Conservation (phyloP, 2,329 filamentous ascomycete genomes). For the Pseudopithomyces chartarum region DNA sequence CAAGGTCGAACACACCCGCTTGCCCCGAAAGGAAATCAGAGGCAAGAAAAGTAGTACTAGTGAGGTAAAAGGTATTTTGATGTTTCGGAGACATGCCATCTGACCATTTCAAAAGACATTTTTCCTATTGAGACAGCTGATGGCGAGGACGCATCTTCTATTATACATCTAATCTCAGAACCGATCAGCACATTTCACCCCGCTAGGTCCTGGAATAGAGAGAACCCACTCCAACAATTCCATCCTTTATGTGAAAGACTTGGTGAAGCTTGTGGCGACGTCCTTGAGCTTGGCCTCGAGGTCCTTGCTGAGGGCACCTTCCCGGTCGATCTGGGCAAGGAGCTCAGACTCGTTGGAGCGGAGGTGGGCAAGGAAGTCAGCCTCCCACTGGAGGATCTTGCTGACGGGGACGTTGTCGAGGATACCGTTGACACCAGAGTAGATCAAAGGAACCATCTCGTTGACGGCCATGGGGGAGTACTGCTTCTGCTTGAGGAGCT, state of each 20-base stretch:
- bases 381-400: slow-evolving; percentile 94
- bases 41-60: slow-evolving; percentile 27
- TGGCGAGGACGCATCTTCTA: slow-evolving; percentile 40
- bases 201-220: slow-evolving; percentile 41
- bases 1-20: slow-evolving; percentile 18
- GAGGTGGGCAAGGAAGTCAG: slow-evolving; percentile 91
- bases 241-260: slow-evolving; percentile 73
- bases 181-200: slow-evolving; percentile 47
- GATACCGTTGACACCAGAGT: slow-evolving; percentile 96
- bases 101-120: slow-evolving; percentile 22
- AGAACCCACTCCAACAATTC: slow-evolving; percentile 41
- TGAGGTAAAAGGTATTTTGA: slow-evolving; percentile 20
- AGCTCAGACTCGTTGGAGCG: slow-evolving; percentile 88
- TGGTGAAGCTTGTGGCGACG: slow-evolving; percentile 79
- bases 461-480: slow-evolving; percentile 98
- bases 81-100: slow-evolving; percentile 23
- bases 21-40: slow-evolving; percentile 20
- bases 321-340: slow-evolving; percentile 86
- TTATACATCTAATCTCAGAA: slow-evolving; percentile 40
- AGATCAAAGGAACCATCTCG: slow-evolving; percentile 99
- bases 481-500: slow-evolving; percentile 99
- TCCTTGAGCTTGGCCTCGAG: slow-evolving; percentile 83
- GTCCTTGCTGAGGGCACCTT: slow-evolving; percentile 95
- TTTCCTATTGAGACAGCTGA: slow-evolving; percentile 40
- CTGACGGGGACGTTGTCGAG: slow-evolving; percentile 85